Conservation (phyloP, 2,329 filamentous ascomycete genomes). For the Aspergillus sp. region DNA sequence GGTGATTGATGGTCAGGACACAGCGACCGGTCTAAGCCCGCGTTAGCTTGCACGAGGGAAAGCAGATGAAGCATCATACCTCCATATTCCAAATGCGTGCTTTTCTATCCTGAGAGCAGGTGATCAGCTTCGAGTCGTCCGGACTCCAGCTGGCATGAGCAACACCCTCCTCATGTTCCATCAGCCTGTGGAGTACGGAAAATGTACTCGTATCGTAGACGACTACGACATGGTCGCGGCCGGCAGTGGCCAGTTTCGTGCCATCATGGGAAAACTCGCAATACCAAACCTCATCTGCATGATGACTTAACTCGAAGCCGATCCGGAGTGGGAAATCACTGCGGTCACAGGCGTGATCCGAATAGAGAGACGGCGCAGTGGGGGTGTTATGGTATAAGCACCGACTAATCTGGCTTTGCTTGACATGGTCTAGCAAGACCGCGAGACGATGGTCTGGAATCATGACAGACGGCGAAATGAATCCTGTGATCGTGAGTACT, state of each 20-base stretch:
- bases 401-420: conserved; percentile 68
- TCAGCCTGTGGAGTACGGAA: conserved; percentile 51
- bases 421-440: conserved; percentile 70
- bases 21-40: conserved; percentile 50
- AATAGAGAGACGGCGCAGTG: conserved; percentile 71
- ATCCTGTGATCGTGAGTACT: conserved; percentile 45
- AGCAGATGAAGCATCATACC: conserved; percentile 38
- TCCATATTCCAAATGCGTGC: conserved; percentile 67
- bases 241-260: conserved; percentile 69
- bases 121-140: conserved; percentile 76
- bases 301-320: conserved; percentile 59
- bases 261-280: conserved; percentile 86
- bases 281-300: conserved; percentile 82
- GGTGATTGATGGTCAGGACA: conserved; percentile 56
- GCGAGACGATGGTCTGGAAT: conserved; percentile 85
- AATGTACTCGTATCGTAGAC: conserved; percentile 75
- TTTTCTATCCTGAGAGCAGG: conserved; percentile 64
- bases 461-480: conserved; percentile 93
- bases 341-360: conserved; percentile 75
- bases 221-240: conserved; percentile 62
- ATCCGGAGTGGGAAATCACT: conserved; percentile 68
- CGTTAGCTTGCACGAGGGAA: conserved; percentile 6
- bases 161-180: conserved; percentile 60
- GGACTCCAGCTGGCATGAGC: conserved; percentile 85
- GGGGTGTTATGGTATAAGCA: conserved; percentile 85